Evolutionary conservation across 2,329 filamentous ascomycete species (phyloP).

Genomic region (Elsinoe australis): DNA sequence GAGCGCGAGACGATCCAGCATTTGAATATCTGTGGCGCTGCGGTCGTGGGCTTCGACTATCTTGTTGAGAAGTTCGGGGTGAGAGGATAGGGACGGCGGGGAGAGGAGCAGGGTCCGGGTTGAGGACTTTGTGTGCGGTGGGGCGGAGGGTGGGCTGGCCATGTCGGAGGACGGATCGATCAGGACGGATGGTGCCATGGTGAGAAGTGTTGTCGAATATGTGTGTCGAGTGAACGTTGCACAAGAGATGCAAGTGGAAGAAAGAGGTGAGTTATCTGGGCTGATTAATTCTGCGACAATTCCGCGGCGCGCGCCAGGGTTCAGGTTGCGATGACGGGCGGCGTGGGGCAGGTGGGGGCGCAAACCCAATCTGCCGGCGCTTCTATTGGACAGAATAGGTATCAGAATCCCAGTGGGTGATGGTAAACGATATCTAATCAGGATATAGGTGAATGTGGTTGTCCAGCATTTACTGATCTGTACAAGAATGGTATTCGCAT

Average conservation of each 20-base stretch:
- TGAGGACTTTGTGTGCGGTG: too few relatives aligned
- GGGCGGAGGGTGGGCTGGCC: slow-evolving; percentile 27
- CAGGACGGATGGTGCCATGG: slow-evolving; percentile 35
- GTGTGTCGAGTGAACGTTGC: neutral
- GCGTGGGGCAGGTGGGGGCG: neutral
- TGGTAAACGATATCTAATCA: too few relatives aligned
- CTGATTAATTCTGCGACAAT: neutral
- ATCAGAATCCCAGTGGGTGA: neutral
- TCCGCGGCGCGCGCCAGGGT: neutral
- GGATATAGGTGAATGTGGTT: too few relatives aligned
- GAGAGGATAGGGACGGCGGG: slow-evolving; percentile 79
- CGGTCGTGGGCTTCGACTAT: slow-evolving; percentile 69
- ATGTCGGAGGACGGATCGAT: slow-evolving; percentile 36
- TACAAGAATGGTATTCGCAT: slow-evolving; percentile 8
- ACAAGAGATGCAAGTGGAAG: neutral
- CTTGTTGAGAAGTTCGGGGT: slow-evolving; percentile 66
- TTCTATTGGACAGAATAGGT: neutral
- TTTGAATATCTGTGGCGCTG: slow-evolving; percentile 77
- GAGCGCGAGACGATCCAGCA: slow-evolving; percentile 86
- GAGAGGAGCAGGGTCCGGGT: slow-evolving; percentile 82
- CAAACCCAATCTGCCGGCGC: neutral
- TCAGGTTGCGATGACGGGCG: neutral
- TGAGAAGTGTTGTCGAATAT: neutral
- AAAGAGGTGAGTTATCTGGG: neutral
- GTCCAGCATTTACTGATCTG: neutral